These are phyloP conservation scores for Clarireedia sp. DNA, from an alignment of 2,329 filamentous ascomycete species.

Conservation along the genomic window DNA sequence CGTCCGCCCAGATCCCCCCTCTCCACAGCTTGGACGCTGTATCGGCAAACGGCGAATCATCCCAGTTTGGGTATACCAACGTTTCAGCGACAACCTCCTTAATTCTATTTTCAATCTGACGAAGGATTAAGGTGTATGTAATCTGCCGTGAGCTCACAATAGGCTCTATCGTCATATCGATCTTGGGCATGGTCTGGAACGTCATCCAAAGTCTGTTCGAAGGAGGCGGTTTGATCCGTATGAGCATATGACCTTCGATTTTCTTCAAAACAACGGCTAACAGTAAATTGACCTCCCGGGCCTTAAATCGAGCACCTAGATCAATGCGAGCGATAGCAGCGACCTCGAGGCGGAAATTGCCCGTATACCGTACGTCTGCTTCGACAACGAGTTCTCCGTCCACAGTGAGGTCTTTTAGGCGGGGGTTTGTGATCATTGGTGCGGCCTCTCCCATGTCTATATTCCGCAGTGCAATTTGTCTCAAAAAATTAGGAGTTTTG, in stretches of 20 bases:
- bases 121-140: conserved; percentile 83
- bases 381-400: conserved; percentile 86
- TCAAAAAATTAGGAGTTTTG: conserved; percentile 84
- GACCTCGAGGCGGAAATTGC: conserved; percentile 83
- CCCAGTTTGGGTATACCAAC: conserved; percentile 88
- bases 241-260: conserved; percentile 73
- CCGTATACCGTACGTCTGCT: conserved; percentile 79
- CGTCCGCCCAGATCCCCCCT: conserved; percentile 70
- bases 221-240: conserved; percentile 88
- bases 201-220: conserved; percentile 96
- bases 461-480: conserved; percentile 70
- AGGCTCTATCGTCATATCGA: conserved; percentile 90
- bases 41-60: conserved; percentile 84
- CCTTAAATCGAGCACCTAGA: conserved; percentile 79
- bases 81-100: conserved; percentile 91
- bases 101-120: conserved; percentile 90
- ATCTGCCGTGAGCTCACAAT: conserved; percentile 94
- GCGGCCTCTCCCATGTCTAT: conserved; percentile 83
- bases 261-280: conserved; percentile 79
- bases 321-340: conserved; percentile 91
- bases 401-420: conserved; percentile 79
- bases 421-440: conserved; percentile 81
- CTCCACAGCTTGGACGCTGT: conserved; percentile 71
- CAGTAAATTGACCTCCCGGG: conserved; percentile 80
- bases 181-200: conserved; percentile 87